phyloP scores from a whole-genome alignment of 176 grass and related monocot genomes.

The Pontederia crassipes region DNA sequence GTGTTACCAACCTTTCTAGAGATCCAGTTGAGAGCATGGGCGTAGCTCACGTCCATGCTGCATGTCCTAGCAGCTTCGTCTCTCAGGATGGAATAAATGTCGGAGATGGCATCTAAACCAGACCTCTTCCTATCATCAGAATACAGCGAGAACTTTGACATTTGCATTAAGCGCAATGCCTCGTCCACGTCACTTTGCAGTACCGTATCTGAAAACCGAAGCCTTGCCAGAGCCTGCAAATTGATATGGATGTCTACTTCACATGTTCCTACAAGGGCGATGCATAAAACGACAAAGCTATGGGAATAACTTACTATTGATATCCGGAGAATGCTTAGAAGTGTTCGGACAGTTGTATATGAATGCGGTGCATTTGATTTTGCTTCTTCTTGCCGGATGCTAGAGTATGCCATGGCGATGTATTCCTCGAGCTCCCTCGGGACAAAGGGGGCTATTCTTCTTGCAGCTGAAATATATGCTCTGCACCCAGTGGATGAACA shows the following conservation, averaged over 20 bases:
- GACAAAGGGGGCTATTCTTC: conserved; percentile 72
- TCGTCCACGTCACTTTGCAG: conserved; percentile 91
- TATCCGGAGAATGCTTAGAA: conserved; percentile 92
- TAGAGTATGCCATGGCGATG: conserved; percentile 91
- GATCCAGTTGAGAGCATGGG: conserved; percentile 93
- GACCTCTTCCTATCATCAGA: conserved; percentile 85
- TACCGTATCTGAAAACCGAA: conserved; percentile 80
- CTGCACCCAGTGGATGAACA: conserved; percentile 39
- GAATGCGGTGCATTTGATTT: conserved; percentile 97
- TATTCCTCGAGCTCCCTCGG: conserved; percentile 91
- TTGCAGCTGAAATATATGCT: conserved; percentile 93
- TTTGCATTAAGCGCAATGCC: conserved; percentile 90
- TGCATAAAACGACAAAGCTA: neutral
- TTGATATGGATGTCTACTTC: neutral
- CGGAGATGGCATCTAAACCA: conserved; percentile 91
- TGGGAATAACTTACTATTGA: conserved; percentile 60
- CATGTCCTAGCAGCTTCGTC: conserved; percentile 76
- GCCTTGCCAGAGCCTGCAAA: conserved; percentile 84
- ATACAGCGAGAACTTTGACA: conserved; percentile 93
- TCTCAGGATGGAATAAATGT: conserved; percentile 94
- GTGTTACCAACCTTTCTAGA: conserved; percentile 72
- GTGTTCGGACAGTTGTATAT: conserved; percentile 93
- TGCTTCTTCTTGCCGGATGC: conserved; percentile 98
- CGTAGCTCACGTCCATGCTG: conserved; percentile 88
- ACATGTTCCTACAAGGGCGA: neutral